Base-by-base conservation (phyloP, 1,284 basidiomycete genomes). In the Cystobasidium sp. region DNA sequence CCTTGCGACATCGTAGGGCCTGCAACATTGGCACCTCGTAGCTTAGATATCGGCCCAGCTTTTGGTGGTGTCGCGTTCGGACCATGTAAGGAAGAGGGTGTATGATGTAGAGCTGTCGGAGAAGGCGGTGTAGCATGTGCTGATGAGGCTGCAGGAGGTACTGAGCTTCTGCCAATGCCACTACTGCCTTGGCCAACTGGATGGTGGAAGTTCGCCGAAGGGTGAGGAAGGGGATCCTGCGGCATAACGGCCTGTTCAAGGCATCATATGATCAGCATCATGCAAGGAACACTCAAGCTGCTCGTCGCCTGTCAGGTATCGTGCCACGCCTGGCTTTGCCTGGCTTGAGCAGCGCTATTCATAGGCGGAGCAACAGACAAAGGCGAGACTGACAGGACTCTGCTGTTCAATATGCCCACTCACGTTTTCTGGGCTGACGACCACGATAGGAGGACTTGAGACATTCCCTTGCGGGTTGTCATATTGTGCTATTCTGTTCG, bases 131-230 rank as follows among this genome's bases (percentile, higher is more conserved):
- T 81, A 61, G 80, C 77, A 20, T 80, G 81, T 59, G 56, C 49
- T 62, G 81, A 81, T n/a, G 81, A 79, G 22, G 78, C 77, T 44
- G 76, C 80, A 18, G 80, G 78, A 31, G 76, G 68, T 52, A 91
- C 16, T 88, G 88, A 41, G 53, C 61, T 44, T 8, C 78, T 89
- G 87, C 74, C 90, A 86, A 79, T 89, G 89, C 85, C 37, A 88
- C 86, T 53, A 85, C 87, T 47, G 86, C 84, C 55, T 49, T 68
- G 68, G 88, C 82, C n/a, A 86, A 88, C 59, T 89, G 89, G 49
- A 88, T 89, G 1, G 85, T 85, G 43, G 84, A 83, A 76, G 77
- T 76, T 80, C 64, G 70, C 78, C 55, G 76, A 88, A 84, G 75
- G 87, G 83, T 83, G 85, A 67, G 83, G 84, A 77, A 84, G 83